Evolutionary conservation across 257 asterid species (phyloP).

Genomic region (Solanum chilense): DNA sequence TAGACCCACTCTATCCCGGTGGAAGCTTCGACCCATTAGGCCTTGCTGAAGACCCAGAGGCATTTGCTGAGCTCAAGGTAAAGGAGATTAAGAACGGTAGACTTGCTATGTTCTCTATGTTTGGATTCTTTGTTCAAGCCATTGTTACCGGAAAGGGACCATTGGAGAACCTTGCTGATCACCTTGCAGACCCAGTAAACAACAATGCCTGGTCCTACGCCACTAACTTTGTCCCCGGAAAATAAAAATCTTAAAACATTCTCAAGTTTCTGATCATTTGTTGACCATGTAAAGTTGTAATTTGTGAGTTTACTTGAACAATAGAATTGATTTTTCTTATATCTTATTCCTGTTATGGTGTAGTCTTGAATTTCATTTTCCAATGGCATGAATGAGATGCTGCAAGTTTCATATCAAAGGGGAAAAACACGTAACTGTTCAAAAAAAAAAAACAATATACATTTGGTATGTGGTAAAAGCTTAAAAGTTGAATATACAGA

Average conservation of each 20-base stretch:
- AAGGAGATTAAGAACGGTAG: conserved; percentile 51
- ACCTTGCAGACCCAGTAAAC: conserved; percentile 40
- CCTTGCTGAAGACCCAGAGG: conserved; percentile 23
- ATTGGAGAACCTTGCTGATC: conserved; percentile 51
- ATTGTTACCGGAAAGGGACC: conserved; percentile 57
- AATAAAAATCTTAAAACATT: neutral
- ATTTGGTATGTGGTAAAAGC: neutral
- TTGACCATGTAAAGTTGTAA: neutral
- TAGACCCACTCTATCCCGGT: conserved; percentile 4
- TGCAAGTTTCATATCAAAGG: neutral
- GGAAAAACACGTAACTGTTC: neutral
- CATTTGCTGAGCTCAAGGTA: conserved; percentile 51
- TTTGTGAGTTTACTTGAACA: neutral
- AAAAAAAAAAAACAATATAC: neutral
- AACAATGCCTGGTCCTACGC: neutral
- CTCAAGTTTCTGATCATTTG: neutral
- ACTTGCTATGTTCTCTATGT: conserved; percentile 55
- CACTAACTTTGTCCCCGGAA: neutral
- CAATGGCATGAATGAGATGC: neutral
- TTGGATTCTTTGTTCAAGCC: conserved; percentile 54
- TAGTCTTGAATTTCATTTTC: neutral
- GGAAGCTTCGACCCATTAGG: conserved; percentile 26
- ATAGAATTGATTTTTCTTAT: neutral
- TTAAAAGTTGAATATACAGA: neutral
- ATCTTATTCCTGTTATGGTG: neutral